These are phyloP conservation scores for Trichoderma erinaceum DNA, from an alignment of 495 filamentous ascomycete genomes.

Conservation along the genomic window DNA sequence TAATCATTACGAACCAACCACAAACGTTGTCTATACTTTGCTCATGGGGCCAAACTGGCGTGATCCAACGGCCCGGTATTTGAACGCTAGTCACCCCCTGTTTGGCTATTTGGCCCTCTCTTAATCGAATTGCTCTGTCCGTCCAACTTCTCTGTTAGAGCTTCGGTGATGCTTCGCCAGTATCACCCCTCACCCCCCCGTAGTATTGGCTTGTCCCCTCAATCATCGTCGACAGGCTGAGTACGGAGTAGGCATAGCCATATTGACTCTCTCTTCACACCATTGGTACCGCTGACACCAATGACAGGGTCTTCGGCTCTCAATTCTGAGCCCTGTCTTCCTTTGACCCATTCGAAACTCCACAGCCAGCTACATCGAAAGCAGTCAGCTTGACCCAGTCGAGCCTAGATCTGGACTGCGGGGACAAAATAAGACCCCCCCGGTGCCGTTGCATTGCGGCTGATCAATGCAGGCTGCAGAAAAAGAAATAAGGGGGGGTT, in stretches of 20 bases:
- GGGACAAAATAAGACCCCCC: neutral
- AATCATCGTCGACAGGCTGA: neutral
- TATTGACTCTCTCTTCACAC: neutral
- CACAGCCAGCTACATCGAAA: slow-evolving; percentile 3
- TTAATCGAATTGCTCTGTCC: neutral
- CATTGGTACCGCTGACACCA: neutral
- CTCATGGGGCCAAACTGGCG: too few relatives aligned
- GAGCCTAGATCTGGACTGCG: slow-evolving; percentile 3
- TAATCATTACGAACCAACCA: too few relatives aligned
- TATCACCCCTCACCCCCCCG: neutral
- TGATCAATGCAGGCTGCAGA: neutral
- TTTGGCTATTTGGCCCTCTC: too few relatives aligned
- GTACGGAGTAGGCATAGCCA: neutral
- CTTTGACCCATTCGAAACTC: neutral
- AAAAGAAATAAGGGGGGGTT: neutral
- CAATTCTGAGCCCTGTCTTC: neutral
- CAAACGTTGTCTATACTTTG: too few relatives aligned
- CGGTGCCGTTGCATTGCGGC: slow-evolving; percentile 4
- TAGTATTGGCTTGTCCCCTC: neutral
- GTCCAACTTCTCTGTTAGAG: neutral
- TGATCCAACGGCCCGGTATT: too few relatives aligned
- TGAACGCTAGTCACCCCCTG: too few relatives aligned
- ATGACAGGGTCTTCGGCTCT: neutral
- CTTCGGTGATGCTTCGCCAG: neutral
- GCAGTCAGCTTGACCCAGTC: neutral